A percentile compares a stretch with the other conserved stretches of the same genome.
Conservation (phyloP, 148 eudicot genomes). For the Spergularia marina region DNA sequence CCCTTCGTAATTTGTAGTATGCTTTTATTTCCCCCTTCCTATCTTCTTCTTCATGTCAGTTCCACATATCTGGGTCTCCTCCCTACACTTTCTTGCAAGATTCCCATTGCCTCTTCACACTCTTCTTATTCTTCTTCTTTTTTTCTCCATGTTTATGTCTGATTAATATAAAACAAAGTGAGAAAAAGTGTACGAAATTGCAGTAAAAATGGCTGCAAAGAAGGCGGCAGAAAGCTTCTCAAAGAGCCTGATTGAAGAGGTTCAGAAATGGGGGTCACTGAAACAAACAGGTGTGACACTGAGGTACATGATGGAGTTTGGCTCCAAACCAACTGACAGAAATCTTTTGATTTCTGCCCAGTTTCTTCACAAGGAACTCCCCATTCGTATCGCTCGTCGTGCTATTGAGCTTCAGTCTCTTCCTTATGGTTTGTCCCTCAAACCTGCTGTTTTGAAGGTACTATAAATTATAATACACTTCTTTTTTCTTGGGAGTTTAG, state of each 20-base stretch:
- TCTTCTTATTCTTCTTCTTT: too few relatives aligned
- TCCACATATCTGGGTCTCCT: constrained; percentile 7
- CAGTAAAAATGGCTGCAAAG: constrained; percentile 61
- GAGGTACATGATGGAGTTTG: constrained; percentile 91
- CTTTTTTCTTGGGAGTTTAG: too few relatives aligned
- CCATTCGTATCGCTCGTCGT: constrained; percentile 73
- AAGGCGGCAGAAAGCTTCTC: constrained; percentile 45
- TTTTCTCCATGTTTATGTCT: background rate
- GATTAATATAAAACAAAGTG: too few relatives aligned
- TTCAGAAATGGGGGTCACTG: constrained; percentile 63
- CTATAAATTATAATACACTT: too few relatives aligned
- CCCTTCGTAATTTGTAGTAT: too few relatives aligned
- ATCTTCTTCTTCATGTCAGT: constrained; percentile 6
- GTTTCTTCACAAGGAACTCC: constrained; percentile 85
- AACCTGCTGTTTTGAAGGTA: constrained; percentile 85
- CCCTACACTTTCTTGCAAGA: background rate
- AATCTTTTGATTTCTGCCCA: constrained; percentile 75
- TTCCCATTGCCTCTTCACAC: background rate
- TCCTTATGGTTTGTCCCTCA: constrained; percentile 79
- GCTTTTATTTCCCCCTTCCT: background rate
- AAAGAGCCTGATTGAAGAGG: constrained; percentile 58
- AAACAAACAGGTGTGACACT: constrained; percentile 84
- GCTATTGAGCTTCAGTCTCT: constrained; percentile 73
- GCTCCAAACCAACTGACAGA: constrained; percentile 55
- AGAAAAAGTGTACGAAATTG: too few relatives aligned